A percentile compares a stretch with the other conserved stretches of the same genome.
phyloP scores from a whole-genome alignment of 2,329 filamentous ascomycete genomes.

The Sphaerulina vaccinii region DNA sequence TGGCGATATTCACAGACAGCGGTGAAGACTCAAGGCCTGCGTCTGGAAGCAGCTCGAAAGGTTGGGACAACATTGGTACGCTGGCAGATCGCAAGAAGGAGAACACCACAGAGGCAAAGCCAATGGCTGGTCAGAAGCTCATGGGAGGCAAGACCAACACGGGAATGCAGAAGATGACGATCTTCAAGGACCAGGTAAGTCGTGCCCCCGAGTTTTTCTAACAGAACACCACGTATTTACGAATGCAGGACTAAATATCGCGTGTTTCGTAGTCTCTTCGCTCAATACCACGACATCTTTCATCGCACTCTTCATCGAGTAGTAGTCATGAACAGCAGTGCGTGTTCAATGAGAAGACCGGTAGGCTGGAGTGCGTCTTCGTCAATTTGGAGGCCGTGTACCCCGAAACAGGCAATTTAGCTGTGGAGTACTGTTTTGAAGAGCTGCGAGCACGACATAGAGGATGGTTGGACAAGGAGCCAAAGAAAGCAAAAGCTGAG shows the following conservation, averaged over 20 bases:
- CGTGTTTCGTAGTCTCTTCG: conserved; percentile 40
- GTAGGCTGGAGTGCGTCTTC: conserved; percentile 81
- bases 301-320: conserved; percentile 24
- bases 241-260: conserved; percentile 88
- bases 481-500: conserved; percentile 40
- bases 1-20: conserved; percentile 83
- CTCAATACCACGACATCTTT: conserved; percentile 33
- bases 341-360: conserved; percentile 76
- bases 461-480: conserved; percentile 62
- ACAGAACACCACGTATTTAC: conserved; percentile 65
- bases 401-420: conserved; percentile 67
- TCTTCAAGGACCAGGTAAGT: conserved; percentile 97
- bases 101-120: conserved; percentile 79
- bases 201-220: conserved; percentile 32
- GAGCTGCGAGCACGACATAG: conserved; percentile 78
- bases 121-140: conserved; percentile 89
- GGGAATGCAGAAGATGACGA: conserved; percentile 74
- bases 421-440: conserved; percentile 81
- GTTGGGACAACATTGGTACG: conserved; percentile 90
- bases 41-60: conserved; percentile 60
- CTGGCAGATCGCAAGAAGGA: conserved; percentile 90
- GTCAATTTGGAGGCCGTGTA: conserved; percentile 85
- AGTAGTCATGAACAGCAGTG: conserved; percentile 65
- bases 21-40: conserved; percentile 53
- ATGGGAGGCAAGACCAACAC: conserved; percentile 81